Evolutionary conservation across 129 eudicot genomes (phyloP).

Genomic region (Flaveria linearis): DNA sequence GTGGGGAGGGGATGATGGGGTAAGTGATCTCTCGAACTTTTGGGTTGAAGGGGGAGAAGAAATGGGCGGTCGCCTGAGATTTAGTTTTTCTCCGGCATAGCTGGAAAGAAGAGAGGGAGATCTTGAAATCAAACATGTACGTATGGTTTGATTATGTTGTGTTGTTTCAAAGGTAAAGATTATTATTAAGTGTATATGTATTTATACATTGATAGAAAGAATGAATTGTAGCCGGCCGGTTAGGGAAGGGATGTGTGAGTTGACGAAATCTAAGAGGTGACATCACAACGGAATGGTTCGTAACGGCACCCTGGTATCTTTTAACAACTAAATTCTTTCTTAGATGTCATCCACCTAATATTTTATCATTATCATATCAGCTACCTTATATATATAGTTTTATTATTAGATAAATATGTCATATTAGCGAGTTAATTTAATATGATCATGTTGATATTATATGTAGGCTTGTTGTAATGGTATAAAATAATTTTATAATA

Average conservation of each 20-base stretch:
- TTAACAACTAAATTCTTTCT: constrained; percentile 31
- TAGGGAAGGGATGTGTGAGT: constrained; percentile 16
- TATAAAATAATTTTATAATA: no score
- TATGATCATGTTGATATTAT: no score
- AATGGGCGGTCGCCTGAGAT: constrained; percentile 14
- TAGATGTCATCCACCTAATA: neutral
- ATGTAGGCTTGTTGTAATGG: no score
- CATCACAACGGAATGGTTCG: constrained; percentile 44
- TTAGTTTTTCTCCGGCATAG: constrained; percentile 42
- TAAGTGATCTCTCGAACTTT: constrained; percentile 47
- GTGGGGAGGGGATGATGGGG: constrained; percentile 51
- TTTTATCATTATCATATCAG: constrained; percentile 6
- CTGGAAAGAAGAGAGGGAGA: constrained; percentile 45
- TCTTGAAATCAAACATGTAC: constrained; percentile 36
- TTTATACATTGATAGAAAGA: neutral
- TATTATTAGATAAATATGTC: neutral
- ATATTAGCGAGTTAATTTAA: neutral
- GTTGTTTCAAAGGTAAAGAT: neutral
- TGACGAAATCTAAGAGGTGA: constrained; percentile 49
- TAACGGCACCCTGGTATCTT: constrained; percentile 18
- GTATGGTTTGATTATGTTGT: neutral
- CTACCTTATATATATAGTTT: neutral
- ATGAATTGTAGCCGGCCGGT: constrained; percentile 35
- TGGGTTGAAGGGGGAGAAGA: constrained; percentile 53
- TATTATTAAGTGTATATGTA: neutral